Evolutionary conservation across 2,329 filamentous ascomycete species (phyloP).

Genomic region (Zymoseptoria tritici): DNA sequence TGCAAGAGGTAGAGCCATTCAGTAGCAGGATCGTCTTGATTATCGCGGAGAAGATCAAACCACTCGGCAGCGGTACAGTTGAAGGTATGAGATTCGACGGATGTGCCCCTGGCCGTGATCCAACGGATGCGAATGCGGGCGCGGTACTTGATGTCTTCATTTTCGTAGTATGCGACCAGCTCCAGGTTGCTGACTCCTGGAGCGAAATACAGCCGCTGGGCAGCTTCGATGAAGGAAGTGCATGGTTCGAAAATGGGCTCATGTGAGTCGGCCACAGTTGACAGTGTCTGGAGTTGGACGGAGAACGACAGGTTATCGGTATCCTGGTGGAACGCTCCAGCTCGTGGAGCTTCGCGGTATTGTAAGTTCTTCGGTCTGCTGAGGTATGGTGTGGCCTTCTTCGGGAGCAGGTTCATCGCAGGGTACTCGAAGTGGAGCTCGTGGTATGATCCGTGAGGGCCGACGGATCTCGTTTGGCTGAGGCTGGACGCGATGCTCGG

Average conservation of each 20-base stretch:
- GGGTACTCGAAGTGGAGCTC: conserved; percentile 1
- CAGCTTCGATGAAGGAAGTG: background rate
- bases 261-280: background rate
- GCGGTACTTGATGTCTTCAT: background rate
- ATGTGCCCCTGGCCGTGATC: background rate
- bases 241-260: background rate
- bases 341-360: background rate
- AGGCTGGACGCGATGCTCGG: background rate
- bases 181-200: conserved; percentile 2
- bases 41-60: background rate
- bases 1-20: background rate
- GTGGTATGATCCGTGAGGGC: background rate
- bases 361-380: background rate
- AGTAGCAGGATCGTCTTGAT: background rate
- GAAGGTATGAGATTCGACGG: background rate
- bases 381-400: background rate
- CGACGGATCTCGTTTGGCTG: background rate
- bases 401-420: background rate
- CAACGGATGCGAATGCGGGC: background rate
- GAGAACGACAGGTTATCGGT: background rate
- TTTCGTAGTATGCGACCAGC: background rate
- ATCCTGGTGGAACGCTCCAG: background rate
- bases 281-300: background rate
- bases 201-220: background rate
- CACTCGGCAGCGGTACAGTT: background rate